These are phyloP conservation scores for Graphilbum ipis-grandicollis DNA, from an alignment of 2,329 filamentous ascomycete genomes.

Conservation along the genomic window DNA sequence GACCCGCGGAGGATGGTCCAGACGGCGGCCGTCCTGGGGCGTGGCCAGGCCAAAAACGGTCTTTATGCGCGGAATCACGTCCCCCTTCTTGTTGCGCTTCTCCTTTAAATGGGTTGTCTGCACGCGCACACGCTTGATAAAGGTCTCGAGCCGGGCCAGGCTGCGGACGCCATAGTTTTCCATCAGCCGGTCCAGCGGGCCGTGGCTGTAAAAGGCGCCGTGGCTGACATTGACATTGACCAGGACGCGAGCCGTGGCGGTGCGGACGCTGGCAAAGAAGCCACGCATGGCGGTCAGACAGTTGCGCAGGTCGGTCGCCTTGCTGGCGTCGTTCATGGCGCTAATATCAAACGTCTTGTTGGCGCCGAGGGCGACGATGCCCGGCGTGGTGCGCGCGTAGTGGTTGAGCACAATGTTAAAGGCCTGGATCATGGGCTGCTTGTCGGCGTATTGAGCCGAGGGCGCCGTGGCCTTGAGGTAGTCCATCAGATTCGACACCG, in stretches of 20 bases:
- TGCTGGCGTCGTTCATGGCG: too few species aligned
- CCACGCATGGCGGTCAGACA: slow-evolving; percentile 21
- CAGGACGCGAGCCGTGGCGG: slow-evolving; percentile 34
- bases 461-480: slow-evolving; percentile 16
- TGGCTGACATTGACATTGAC: slow-evolving; percentile 38
- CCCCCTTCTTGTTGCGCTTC: slow-evolving; percentile 16
- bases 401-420: slow-evolving; percentile 35
- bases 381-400: slow-evolving; percentile 16
- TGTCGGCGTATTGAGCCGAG: slow-evolving; percentile 31
- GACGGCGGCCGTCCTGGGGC: slow-evolving; percentile 10
- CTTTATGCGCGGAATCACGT: slow-evolving; percentile 16
- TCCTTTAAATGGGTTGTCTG: slow-evolving; percentile 20
- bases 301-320: slow-evolving; percentile 10
- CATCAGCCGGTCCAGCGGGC: not conserved
- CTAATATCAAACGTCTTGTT: slow-evolving; percentile 31
- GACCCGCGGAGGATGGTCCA: slow-evolving; percentile 13
- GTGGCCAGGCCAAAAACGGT: slow-evolving; percentile 9
- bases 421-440: slow-evolving; percentile 23
- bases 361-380: slow-evolving; percentile 23
- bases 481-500: slow-evolving; percentile 10
- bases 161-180: slow-evolving; percentile 2
- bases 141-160: slow-evolving; percentile 13
- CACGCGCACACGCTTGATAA: slow-evolving; percentile 20
- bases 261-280: slow-evolving; percentile 36
- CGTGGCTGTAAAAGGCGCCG: slow-evolving; percentile 26